These are phyloP conservation scores for Aspergillus alliaceus DNA, from an alignment of 2,329 filamentous ascomycete species.

Conservation along the genomic window DNA sequence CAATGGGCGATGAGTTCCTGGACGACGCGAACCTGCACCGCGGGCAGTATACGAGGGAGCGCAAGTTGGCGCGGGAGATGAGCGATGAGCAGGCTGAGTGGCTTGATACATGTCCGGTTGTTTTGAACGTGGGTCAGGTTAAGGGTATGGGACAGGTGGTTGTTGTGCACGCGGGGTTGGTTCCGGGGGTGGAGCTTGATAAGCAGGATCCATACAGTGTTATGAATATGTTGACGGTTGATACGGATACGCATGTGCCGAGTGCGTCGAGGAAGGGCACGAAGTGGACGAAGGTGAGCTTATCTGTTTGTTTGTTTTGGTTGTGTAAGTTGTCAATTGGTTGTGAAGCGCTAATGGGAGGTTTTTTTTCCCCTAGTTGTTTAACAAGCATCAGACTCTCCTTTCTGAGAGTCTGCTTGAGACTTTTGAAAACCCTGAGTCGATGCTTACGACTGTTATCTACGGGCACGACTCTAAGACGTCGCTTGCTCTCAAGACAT, in stretches of 20 bases:
- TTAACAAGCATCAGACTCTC: constrained; percentile 50
- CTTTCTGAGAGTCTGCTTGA: constrained; percentile 23
- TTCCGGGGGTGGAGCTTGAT: constrained; percentile 70
- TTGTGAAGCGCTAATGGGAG: too few relatives aligned
- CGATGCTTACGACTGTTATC: constrained; percentile 64
- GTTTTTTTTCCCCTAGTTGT: too few relatives aligned
- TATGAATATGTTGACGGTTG: constrained; percentile 89
- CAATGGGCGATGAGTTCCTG: constrained; percentile 14
- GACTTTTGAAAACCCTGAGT: constrained; percentile 17
- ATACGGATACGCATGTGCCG: constrained; percentile 61
- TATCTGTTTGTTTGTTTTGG: not conserved
- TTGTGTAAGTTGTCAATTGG: too few relatives aligned
- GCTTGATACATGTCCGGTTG: constrained; percentile 72
- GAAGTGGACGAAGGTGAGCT: constrained; percentile 63
- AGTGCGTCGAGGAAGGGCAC: constrained; percentile 54
- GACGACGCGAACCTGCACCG: constrained; percentile 26
- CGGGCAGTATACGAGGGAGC: constrained; percentile 35
- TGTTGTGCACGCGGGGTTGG: constrained; percentile 82
- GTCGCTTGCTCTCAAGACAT: constrained; percentile 67
- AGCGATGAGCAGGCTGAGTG: constrained; percentile 64
- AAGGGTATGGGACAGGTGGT: constrained; percentile 62
- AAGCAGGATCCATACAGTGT: constrained; percentile 75
- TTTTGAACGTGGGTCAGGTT: constrained; percentile 69
- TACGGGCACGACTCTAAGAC: constrained; percentile 83
- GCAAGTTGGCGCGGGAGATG: constrained; percentile 58